Evolutionary conservation across 1,284 basidiomycete species (phyloP), one percentile per base, ranked within the genome.

Genomic region (Prillingera fragicola): DNA sequence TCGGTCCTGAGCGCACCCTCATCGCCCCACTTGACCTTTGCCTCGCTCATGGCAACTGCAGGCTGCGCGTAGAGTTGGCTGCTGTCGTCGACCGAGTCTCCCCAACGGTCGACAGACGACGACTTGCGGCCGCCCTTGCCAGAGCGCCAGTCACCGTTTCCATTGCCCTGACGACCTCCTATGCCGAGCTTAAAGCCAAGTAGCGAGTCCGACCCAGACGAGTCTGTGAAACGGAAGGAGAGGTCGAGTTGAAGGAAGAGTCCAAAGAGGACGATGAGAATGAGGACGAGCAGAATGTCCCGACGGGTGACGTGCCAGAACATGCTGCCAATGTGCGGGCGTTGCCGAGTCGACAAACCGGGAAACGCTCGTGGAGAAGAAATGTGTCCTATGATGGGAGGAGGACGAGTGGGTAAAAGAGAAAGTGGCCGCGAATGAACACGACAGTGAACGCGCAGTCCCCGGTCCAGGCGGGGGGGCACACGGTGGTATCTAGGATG

Each of bases 221-320:
- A 51, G 32, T 67, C 60, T 13, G 59, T 56, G 40, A 62, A 58
- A 17, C 55, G 54, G 18, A 64, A 48, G n/a, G 65, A 61, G 23
- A 67, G 49, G 56, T 69, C 65, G 42, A 69, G 60, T 43, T 71
- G 68, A 12, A 67, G 54, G 36, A 71, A 58, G 23, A 71, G 52
- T 14, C 58, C 59, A 17, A 69, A 55, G 31, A 71, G 39, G 27
- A 65, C 45, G 15, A 63, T 58, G 31, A 67, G 46, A 21, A 54
- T 43, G 25, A 71, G 55, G 33, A 70, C 51, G 36, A 70, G 56
- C 24, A 69, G 45, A 27, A 72, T 48, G 45, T 72, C 69, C 13
- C 70, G 56, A 19, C 64, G 54, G 26, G 69, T 67, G 3, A 62
- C 55, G 50, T 67, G 61, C 53, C 59, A 60, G 25, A 59, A 41